Evolutionary conservation across 371 early-diverging fungal species (phyloP), one percentile per base, ranked within the genome.

Genomic region (Thermomucor indicae-seudaticae): DNA sequence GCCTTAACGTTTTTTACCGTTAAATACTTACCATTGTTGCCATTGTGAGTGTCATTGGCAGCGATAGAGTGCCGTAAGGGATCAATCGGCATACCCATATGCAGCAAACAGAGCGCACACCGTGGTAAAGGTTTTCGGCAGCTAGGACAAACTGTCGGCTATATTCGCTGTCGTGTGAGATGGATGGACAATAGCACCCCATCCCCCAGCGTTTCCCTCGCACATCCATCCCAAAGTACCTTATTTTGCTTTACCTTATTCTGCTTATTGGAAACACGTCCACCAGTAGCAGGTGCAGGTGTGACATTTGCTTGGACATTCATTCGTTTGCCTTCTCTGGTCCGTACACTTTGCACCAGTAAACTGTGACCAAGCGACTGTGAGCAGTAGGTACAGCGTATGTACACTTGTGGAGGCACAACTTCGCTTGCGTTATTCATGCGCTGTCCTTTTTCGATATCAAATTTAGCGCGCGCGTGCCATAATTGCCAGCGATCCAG

Each of bases 401-500:
- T 85, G 55, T 91, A 88, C 4, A 93, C 84, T 54, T 92, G 93
- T 7, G 89, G 86, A 12, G 91, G 78, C 0, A 84, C 77, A 41
- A 85, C 75, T 24, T 82, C 80, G 25, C 79, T 73, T 4, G 77
- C 64, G 6, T 75, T 62, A 43, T 60, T 72, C 67, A 79, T 76
- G 45, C 74, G 63, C 43, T 81, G 75, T 27, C 88, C 88, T 11
- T 90, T 79, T 22, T 80, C 83, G 57, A 97, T 94, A 68, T 97
- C 97, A 57, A 95, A 93, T 27, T 79, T 70, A 11, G 93, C 92
- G 3, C 97, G 77, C 14, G 65, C 72, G 44, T 88, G 88, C 66
- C 83, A 96, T 48, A 95, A 67, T 49, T 90, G 86, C 92, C 91
- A 93, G 41, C 84, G 81, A 68, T 97, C 94, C 35, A 97, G 75